These are phyloP conservation scores for Lepidium sativum DNA, from an alignment of 345 rosid species.

Conservation along the genomic window DNA sequence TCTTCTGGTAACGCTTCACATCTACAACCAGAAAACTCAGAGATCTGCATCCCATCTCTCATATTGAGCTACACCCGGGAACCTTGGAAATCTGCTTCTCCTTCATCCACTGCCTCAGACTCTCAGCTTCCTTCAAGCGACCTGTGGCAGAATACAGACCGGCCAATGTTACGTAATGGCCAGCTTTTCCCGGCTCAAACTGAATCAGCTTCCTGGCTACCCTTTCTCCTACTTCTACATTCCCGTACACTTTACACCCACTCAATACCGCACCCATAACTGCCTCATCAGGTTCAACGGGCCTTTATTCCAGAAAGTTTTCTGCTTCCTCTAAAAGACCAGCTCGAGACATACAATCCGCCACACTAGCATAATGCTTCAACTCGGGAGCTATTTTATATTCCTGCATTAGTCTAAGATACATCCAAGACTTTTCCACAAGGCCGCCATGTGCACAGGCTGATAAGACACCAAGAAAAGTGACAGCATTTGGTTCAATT, in stretches of 20 bases:
- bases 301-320: conserved; percentile 44
- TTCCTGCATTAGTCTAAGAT: conserved; percentile 36
- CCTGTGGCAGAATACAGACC: conserved; percentile 40
- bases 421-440: conserved; percentile 35
- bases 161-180: conserved; percentile 48
- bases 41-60: conserved; percentile 9
- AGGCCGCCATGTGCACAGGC: conserved; percentile 62
- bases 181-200: conserved; percentile 40
- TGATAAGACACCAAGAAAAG: conserved; percentile 57
- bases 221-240: conserved; percentile 51
- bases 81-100: conserved; percentile 35
- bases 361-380: conserved; percentile 51
- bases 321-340: conserved; percentile 57
- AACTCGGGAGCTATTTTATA: conserved; percentile 32
- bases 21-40: background rate
- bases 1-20: background rate
- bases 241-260: conserved; percentile 48
- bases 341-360: conserved; percentile 51
- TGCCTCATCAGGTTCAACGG: conserved; percentile 51
- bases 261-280: conserved; percentile 44
- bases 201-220: conserved; percentile 43
- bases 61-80: conserved; percentile 45
- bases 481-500: conserved; percentile 45
- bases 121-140: conserved; percentile 48
- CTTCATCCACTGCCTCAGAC: conserved; percentile 39